Percentiles rank a stretch among this genome's conserved stretches.
These are phyloP conservation scores for Cercospora nicotianae DNA, from an alignment of 2,329 filamentous ascomycete genomes.

Conservation along the genomic window DNA sequence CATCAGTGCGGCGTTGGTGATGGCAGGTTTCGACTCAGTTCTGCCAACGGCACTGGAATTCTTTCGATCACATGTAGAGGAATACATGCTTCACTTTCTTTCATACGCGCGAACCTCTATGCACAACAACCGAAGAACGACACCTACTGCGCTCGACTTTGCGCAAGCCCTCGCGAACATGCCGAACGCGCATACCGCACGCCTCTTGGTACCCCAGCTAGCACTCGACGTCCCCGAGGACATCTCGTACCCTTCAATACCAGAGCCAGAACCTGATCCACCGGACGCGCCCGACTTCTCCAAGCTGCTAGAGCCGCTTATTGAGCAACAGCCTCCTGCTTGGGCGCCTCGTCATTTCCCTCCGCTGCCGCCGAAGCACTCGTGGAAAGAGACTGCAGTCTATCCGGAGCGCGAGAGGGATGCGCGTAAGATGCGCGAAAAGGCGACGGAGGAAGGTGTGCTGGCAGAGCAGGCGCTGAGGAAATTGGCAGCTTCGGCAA, in stretches of 20 bases:
- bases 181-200: conserved; percentile 40
- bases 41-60: conserved; percentile 58
- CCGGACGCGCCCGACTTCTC: conserved; percentile 46
- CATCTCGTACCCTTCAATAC: conserved; percentile 43
- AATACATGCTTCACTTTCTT: conserved; percentile 60
- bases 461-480: conserved; percentile 65
- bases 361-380: conserved; percentile 62
- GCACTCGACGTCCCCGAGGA: conserved; percentile 39
- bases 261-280: conserved; percentile 43
- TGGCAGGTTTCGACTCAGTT: conserved; percentile 57
- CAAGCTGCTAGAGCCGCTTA: conserved; percentile 53
- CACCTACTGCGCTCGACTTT: conserved; percentile 61
- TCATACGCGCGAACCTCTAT: conserved; percentile 58
- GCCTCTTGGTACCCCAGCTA: conserved; percentile 45
- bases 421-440: conserved; percentile 55
- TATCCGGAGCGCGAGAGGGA: conserved; percentile 61
- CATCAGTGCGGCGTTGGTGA: conserved; percentile 53
- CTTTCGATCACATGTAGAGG: conserved; percentile 57
- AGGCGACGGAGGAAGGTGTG: conserved; percentile 64
- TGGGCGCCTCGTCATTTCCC: conserved; percentile 64
- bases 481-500: conserved; percentile 54
- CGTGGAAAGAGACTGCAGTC: conserved; percentile 61
- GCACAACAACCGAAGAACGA: conserved; percentile 55
- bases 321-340: conserved; percentile 50
- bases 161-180: conserved; percentile 50